These are phyloP conservation scores for Cadophora luteo-olivacea DNA, from an alignment of 2,329 filamentous ascomycete genomes.

Conservation along the genomic window DNA sequence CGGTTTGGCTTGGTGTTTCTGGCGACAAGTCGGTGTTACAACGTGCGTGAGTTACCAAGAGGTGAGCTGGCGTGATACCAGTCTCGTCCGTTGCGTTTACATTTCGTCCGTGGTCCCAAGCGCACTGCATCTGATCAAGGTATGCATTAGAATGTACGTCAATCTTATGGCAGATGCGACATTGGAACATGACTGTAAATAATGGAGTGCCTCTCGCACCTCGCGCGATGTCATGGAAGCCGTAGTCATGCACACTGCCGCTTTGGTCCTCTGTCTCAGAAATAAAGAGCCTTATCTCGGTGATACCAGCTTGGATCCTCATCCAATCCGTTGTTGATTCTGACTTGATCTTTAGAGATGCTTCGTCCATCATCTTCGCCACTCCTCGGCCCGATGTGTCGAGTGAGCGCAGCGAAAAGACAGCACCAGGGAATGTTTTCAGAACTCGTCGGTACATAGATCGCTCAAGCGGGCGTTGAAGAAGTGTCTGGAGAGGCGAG, in stretches of 20 bases:
- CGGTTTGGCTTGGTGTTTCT: conserved; percentile 31
- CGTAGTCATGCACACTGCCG: conserved; percentile 26
- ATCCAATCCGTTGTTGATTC: conserved; percentile 29
- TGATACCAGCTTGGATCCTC: conserved; percentile 34
- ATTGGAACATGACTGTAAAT: conserved; percentile 26
- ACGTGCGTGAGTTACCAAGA: conserved; percentile 31
- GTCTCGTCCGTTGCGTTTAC: conserved; percentile 35
- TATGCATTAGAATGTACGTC: conserved; percentile 34
- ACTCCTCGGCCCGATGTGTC: conserved; percentile 33
- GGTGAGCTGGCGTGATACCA: conserved; percentile 36
- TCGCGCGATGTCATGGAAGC: conserved; percentile 38
- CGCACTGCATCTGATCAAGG: conserved; percentile 35
- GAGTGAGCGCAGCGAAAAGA: conserved; percentile 34
- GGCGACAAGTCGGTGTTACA: conserved; percentile 24
- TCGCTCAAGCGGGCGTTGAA: conserved; percentile 34
- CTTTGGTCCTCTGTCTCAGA: conserved; percentile 6
- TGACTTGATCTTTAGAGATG: conserved; percentile 27
- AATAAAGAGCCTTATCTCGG: conserved; percentile 31
- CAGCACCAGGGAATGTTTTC: conserved; percentile 33
- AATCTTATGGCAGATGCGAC: conserved; percentile 33
- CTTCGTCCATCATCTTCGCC: conserved; percentile 35
- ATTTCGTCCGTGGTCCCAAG: conserved; percentile 32
- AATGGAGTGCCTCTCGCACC: conserved; percentile 32
- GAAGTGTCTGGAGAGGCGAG: conserved; percentile 36
- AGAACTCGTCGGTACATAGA: conserved; percentile 33